Conservation (phyloP, 345 rosid species). For the Rhodamnia rubescens region DNA sequence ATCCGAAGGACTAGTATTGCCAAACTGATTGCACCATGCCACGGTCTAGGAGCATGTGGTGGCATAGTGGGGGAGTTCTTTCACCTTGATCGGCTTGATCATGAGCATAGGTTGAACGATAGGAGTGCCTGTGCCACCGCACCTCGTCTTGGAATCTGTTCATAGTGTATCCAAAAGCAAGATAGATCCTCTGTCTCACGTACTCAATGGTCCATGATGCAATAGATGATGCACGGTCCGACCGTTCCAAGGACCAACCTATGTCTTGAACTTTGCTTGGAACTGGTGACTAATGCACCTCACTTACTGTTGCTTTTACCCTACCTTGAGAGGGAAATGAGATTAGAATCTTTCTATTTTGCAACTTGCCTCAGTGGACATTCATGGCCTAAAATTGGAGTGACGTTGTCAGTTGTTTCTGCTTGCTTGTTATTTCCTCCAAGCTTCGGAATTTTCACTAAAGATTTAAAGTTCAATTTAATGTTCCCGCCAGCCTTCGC, state of each 20-base stretch:
- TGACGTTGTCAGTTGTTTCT: neutral
- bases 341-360: neutral
- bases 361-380: neutral
- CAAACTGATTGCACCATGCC: neutral
- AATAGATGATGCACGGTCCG: neutral
- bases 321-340: neutral
- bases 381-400: neutral
- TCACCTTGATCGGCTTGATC: neutral
- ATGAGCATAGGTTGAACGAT: neutral
- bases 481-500: neutral
- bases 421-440: neutral
- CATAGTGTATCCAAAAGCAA: neutral
- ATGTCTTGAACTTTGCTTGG: neutral
- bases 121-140: neutral
- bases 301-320: neutral
- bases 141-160: neutral
- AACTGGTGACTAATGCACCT: neutral
- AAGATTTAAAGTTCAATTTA: neutral
- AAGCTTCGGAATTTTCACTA: neutral
- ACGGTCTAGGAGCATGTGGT: neutral
- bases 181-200: neutral
- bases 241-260: neutral
- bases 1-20: neutral
- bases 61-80: neutral
- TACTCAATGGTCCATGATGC: neutral